Conservation (phyloP, 1,139 yeast genomes). For the Saccharomycopsis phalli region DNA sequence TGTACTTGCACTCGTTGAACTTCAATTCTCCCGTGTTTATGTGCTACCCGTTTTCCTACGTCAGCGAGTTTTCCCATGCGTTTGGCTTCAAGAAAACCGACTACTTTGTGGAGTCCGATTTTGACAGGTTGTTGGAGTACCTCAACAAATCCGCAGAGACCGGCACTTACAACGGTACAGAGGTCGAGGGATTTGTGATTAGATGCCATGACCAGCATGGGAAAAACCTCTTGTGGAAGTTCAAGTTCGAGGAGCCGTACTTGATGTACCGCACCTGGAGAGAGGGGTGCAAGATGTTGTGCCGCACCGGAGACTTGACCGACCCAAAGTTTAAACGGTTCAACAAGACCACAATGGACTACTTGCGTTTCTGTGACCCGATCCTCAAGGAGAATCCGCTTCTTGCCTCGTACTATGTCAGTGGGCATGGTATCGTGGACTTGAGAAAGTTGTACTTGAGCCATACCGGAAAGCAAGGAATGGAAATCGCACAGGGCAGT, state of each 20-base stretch:
- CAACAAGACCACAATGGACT: constrained; percentile 52
- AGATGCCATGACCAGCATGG: constrained; percentile 42
- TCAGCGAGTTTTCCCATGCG: constrained; percentile 47
- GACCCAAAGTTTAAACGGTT: constrained; percentile 43
- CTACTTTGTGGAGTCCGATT: constrained; percentile 33
- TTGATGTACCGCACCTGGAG: constrained; percentile 84
- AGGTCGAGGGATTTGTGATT: constrained; percentile 90
- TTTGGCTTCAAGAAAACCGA: constrained; percentile 67
- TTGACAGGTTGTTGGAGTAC: constrained; percentile 39
- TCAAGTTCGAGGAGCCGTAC: constrained; percentile 92
- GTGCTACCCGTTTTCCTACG: constrained; percentile 56
- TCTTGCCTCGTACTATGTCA: constrained; percentile 36
- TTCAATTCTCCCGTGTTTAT: constrained; percentile 52
- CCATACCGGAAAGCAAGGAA: constrained; percentile 37
- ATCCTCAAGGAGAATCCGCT: constrained; percentile 40
- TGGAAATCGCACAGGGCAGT: background rate
- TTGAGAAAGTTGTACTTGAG: constrained; percentile 54
- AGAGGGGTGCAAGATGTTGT: constrained; percentile 63
- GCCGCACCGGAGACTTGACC: constrained; percentile 35
- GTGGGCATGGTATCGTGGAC: constrained; percentile 68
- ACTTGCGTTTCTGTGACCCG: constrained; percentile 57
- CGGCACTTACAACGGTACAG: constrained; percentile 64
- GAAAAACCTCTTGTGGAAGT: constrained; percentile 66
- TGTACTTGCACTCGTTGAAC: constrained; percentile 86
- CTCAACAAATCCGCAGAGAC: constrained; percentile 50